Conservation (phyloP, 2,329 filamentous ascomycete species). For the Fusarium keratoplasticum region DNA sequence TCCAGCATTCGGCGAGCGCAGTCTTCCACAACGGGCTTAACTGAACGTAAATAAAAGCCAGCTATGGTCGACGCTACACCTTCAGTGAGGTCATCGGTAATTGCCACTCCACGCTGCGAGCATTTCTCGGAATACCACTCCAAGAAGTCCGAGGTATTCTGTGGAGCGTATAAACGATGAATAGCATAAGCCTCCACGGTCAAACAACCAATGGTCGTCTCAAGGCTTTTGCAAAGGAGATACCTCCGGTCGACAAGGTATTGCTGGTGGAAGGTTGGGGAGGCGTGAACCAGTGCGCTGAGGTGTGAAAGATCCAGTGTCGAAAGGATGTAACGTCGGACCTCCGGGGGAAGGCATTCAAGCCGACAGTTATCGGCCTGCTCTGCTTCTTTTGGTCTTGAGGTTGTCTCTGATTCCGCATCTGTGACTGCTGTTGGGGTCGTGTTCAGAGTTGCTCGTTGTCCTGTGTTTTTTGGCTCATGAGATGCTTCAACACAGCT, state of each 20-base stretch:
- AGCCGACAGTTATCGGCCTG: neutral
- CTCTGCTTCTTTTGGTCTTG: neutral
- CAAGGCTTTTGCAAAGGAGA: constrained; percentile 8
- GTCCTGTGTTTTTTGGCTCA: neutral
- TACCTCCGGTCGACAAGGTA: constrained; percentile 14
- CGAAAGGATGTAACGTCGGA: constrained; percentile 15
- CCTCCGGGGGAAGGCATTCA: neutral
- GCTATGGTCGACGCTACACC: neutral
- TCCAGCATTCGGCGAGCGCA: neutral
- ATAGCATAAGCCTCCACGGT: constrained; percentile 10
- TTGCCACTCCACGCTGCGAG: neutral
- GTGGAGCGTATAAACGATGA: neutral
- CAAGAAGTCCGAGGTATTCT: neutral
- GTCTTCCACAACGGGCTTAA: neutral
- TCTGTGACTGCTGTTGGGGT: neutral
- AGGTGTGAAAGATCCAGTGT: constrained; percentile 10
- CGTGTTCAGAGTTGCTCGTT: neutral
- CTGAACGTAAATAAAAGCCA: neutral
- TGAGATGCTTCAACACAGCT: neutral
- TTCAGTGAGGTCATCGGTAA: neutral
- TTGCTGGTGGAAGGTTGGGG: constrained; percentile 17
- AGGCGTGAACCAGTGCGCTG: constrained; percentile 12
- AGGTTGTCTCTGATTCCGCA: neutral
- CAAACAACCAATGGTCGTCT: constrained; percentile 5
- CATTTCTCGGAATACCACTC: neutral